phyloP scores from a whole-genome alignment of 2,329 filamentous ascomycete species.

The Monilinia fructicola region DNA sequence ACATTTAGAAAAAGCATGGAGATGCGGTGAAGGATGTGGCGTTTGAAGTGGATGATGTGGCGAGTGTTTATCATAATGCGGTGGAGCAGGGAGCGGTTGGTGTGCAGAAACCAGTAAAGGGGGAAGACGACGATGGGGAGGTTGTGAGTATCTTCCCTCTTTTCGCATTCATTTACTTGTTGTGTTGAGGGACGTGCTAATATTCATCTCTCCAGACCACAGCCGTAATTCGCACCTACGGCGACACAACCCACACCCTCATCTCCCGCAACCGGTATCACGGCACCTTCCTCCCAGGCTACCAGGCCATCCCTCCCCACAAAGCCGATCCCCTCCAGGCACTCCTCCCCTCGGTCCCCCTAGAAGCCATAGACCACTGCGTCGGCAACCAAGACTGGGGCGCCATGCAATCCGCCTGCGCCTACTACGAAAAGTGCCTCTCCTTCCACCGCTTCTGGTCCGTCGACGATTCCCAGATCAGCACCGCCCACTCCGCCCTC shows the following conservation, averaged over 20 bases:
- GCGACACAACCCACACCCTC: conserved; percentile 92
- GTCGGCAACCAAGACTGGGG: conserved; percentile 97
- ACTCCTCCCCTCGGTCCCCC: conserved; percentile 60
- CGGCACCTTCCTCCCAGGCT: conserved; percentile 82
- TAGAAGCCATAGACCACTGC: conserved; percentile 88
- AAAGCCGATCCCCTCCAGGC: conserved; percentile 42
- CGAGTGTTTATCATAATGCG: conserved; percentile 74
- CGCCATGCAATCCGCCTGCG: conserved; percentile 69
- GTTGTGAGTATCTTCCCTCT: conserved; percentile 15
- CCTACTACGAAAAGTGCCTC: conserved; percentile 80
- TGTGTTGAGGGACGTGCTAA: background rate
- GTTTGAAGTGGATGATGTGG: conserved; percentile 89
- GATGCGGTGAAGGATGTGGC: conserved; percentile 95
- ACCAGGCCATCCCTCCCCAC: conserved; percentile 52
- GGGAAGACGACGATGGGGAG: conserved; percentile 58
- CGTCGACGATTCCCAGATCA: conserved; percentile 90
- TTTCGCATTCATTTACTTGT: background rate
- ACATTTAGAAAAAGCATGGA: conserved; percentile 81
- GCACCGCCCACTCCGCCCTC: conserved; percentile 86
- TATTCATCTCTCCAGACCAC: conserved; percentile 45
- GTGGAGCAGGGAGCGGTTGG: conserved; percentile 62
- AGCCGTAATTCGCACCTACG: conserved; percentile 87
- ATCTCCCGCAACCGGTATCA: conserved; percentile 70
- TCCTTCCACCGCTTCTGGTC: conserved; percentile 98
- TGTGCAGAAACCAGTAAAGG: conserved; percentile 58